These are phyloP conservation scores for Erigeron philadelphicus DNA, from an alignment of 140 eudicot genomes.

Conservation along the genomic window DNA sequence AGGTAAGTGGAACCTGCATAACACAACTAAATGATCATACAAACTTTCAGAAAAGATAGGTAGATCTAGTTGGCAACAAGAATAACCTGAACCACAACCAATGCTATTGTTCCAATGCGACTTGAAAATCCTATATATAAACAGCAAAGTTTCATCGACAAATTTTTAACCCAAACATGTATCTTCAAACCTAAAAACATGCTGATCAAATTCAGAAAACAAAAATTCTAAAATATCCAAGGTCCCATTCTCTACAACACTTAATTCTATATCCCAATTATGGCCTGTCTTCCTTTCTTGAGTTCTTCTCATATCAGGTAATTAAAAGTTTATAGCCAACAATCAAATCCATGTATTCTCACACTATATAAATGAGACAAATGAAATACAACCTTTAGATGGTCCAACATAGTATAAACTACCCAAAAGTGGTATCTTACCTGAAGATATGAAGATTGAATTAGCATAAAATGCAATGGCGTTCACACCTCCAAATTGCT, in stretches of 20 bases:
- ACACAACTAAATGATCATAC: background rate
- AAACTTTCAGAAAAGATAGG: background rate
- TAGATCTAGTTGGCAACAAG: background rate
- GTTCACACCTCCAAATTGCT: conserved; percentile 74
- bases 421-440: conserved; percentile 25
- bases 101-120: conserved; percentile 54
- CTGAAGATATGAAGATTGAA: conserved; percentile 74
- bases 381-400: too few relatives aligned
- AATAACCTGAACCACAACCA: conserved; percentile 73
- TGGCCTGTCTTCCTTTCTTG: too few relatives aligned
- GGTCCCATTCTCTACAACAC: too few relatives aligned
- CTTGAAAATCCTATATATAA: conserved; percentile 55
- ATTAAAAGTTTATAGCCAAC: too few relatives aligned
- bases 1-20: conserved; percentile 66
- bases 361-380: too few relatives aligned
- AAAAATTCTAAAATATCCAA: too few relatives aligned
- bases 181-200: background rate
- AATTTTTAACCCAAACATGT: background rate
- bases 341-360: too few relatives aligned
- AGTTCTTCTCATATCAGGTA: too few relatives aligned
- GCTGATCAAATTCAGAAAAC: too few relatives aligned
- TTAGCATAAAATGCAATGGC: conserved; percentile 71
- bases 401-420: too few relatives aligned
- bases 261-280: too few relatives aligned
- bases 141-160: background rate